Conservation (phyloP, 768 basidiomycete species). For the Phallus indusiatus region DNA sequence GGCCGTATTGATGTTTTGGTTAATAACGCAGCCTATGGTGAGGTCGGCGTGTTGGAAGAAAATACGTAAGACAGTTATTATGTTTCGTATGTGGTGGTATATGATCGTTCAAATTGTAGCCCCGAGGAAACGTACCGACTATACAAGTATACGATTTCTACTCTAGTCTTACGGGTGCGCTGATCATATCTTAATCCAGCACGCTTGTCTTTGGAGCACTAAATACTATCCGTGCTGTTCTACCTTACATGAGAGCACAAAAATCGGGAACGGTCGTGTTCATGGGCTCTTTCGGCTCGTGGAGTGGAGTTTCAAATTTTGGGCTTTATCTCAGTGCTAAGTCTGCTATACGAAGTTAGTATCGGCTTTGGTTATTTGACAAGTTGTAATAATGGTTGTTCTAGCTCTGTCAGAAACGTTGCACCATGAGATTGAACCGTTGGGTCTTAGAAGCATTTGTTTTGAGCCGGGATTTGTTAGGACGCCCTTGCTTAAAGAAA, state of each 20-base stretch:
- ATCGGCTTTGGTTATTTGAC: constrained; percentile 13
- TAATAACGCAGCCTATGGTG: constrained; percentile 36
- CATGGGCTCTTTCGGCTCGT: constrained; percentile 29
- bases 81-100: neutral
- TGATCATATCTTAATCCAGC: constrained; percentile 12
- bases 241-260: constrained; percentile 37
- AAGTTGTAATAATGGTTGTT: neutral
- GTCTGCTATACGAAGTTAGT: constrained; percentile 23
- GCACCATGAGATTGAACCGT: constrained; percentile 15
- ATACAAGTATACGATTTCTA: constrained; percentile 19
- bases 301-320: constrained; percentile 8
- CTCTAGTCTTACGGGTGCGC: too few species aligned
- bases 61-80: constrained; percentile 12
- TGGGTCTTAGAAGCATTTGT: constrained; percentile 11
- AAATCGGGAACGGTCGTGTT: constrained; percentile 34
- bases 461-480: constrained; percentile 18
- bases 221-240: constrained; percentile 36
- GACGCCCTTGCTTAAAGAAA: constrained; percentile 11
- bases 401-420: constrained; percentile 22
- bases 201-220: constrained; percentile 35
- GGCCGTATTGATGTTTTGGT: constrained; percentile 37
- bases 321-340: constrained; percentile 34
- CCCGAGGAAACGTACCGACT: constrained; percentile 18
- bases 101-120: constrained; percentile 8
- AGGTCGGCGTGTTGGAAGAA: constrained; percentile 22